Percentiles rank a stretch among this genome's conserved stretches.
Evolutionary conservation across 306 rosid genomes (phyloP).

Genomic region (Vigna trinervia): DNA sequence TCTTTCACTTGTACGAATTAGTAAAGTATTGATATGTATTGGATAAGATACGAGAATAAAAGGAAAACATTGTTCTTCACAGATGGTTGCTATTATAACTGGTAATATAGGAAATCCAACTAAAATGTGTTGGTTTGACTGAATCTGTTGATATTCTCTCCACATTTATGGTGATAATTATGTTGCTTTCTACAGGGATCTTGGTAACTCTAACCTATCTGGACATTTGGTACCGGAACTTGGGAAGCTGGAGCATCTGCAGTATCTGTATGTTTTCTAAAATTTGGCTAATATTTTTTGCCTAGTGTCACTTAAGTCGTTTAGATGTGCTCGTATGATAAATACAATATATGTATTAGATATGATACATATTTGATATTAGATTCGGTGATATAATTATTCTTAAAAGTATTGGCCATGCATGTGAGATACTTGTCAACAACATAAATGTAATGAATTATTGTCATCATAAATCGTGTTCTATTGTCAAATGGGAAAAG

Average conservation of each 20-base stretch:
- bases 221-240: constrained; percentile 94
- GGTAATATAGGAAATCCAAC: neutral
- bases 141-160: neutral
- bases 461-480: neutral
- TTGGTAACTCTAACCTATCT: constrained; percentile 90
- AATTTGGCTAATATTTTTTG: neutral
- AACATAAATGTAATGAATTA: neutral
- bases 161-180: constrained; percentile 3
- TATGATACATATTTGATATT: neutral
- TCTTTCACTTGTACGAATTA: neutral
- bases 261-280: constrained; percentile 73
- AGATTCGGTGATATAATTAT: neutral
- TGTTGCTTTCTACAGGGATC: constrained; percentile 69
- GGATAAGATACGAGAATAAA: neutral
- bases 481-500: neutral
- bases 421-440: neutral
- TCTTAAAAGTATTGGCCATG: neutral
- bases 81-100: neutral
- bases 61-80: neutral
- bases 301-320: neutral
- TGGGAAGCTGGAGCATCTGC: constrained; percentile 85
- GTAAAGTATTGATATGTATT: neutral
- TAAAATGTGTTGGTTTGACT: constrained; percentile 12
- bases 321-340: neutral
- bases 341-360: neutral